These are phyloP conservation scores for Cyphellophora europaea DNA, from an alignment of 2,329 filamentous ascomycete species.

Conservation along the genomic window DNA sequence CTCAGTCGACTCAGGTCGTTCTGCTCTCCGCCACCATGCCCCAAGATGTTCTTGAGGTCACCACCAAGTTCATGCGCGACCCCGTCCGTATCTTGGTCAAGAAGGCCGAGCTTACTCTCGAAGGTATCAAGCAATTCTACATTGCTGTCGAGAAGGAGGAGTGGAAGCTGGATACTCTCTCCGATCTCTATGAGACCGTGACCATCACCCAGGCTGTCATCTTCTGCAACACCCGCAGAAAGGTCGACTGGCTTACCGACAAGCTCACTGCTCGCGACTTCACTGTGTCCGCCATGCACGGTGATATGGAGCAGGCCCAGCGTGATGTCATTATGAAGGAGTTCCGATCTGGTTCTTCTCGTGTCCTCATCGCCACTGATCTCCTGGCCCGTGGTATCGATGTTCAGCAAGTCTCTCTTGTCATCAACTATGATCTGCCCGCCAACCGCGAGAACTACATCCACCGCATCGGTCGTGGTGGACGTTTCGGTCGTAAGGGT, in stretches of 20 bases:
- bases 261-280: conserved; percentile 98
- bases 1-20: conserved; percentile 96
- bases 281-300: conserved; percentile 99
- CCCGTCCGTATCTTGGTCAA: conserved; percentile 98
- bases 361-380: conserved; percentile 97
- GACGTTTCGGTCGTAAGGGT: conserved; percentile 99
- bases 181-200: conserved; percentile 97
- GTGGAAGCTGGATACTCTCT: conserved; percentile 99
- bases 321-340: conserved; percentile 99
- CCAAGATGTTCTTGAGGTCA: conserved; percentile 97
- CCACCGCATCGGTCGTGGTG: conserved; percentile 97
- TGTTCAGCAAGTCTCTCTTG: conserved; percentile 97
- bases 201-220: conserved; percentile 99
- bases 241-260: conserved; percentile 99
- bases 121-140: conserved; percentile 99
- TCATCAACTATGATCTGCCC: conserved; percentile 99
- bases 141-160: conserved; percentile 99
- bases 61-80: conserved; percentile 99
- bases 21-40: conserved; percentile 98
- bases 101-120: conserved; percentile 98
- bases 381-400: conserved; percentile 98
- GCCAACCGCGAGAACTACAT: conserved; percentile 99
- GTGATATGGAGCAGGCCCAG: conserved; percentile 97
- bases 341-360: conserved; percentile 96
- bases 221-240: conserved; percentile 99